These are phyloP conservation scores for Sugiyamaella smithiae DNA, from an alignment of 805 yeast genomes.

Conservation along the genomic window DNA sequence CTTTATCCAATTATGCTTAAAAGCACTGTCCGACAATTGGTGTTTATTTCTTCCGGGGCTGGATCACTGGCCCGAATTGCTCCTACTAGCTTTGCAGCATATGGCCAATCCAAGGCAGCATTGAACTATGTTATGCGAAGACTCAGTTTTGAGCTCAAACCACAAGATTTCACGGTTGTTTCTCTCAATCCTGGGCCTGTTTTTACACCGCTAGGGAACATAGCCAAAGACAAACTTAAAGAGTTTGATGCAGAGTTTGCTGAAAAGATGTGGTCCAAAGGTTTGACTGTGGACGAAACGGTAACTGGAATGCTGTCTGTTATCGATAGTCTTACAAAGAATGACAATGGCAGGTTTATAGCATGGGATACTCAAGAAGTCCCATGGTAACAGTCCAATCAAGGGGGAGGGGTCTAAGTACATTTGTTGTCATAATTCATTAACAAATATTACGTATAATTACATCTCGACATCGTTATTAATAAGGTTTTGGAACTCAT, in stretches of 20 bases:
- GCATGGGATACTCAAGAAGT: slow-evolving; percentile 15
- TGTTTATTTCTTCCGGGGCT: slow-evolving; percentile 31
- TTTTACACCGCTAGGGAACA: slow-evolving; percentile 35
- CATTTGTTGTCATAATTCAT: not conserved
- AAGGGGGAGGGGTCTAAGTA: too few relatives aligned
- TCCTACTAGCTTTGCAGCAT: slow-evolving; percentile 29
- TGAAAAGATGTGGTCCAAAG: slow-evolving; percentile 14
- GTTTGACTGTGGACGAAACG: slow-evolving; percentile 27
- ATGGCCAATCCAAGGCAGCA: slow-evolving; percentile 41
- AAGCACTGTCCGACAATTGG: slow-evolving; percentile 27
- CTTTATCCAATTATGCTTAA: slow-evolving; percentile 27
- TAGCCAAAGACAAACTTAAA: slow-evolving; percentile 9
- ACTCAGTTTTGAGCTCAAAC: slow-evolving; percentile 30
- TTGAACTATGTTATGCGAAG: slow-evolving; percentile 34
- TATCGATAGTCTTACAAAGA: slow-evolving; percentile 24
- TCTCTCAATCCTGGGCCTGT: slow-evolving; percentile 45
- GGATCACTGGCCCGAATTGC: slow-evolving; percentile 27
- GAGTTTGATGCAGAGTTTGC: slow-evolving; percentile 3
- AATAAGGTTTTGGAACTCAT: slow-evolving; percentile 14
- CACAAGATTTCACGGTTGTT: slow-evolving; percentile 32
- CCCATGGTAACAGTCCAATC: slow-evolving; percentile 15
- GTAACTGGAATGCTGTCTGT: slow-evolving; percentile 24
- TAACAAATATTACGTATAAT: not conserved
- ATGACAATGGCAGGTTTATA: slow-evolving; percentile 28
- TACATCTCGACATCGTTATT: not conserved